Percentiles rank a stretch among this genome's conserved stretches.
Conservation (phyloP, 352 stramenopile species). For the Globisporangium radiosum region DNA sequence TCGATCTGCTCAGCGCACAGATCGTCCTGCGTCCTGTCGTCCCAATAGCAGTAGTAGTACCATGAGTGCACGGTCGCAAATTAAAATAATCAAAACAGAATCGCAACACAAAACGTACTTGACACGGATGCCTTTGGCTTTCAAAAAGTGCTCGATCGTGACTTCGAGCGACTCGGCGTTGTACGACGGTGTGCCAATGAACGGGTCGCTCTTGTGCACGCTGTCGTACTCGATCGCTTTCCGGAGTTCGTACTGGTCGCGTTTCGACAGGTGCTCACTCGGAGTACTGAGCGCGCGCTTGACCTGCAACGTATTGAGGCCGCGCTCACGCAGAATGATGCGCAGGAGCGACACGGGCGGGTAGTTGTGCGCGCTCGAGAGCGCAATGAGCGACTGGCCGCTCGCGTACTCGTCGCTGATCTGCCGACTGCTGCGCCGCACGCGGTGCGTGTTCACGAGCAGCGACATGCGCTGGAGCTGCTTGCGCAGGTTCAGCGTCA, state of each 20-base stretch:
- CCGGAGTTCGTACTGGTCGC: slow-evolving; percentile 63
- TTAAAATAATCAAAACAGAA: not conserved
- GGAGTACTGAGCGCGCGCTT: slow-evolving; percentile 55
- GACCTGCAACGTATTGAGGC: slow-evolving; percentile 51
- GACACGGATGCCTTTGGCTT: slow-evolving; percentile 63
- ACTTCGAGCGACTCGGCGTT: slow-evolving; percentile 67
- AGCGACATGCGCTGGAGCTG: slow-evolving; percentile 82
- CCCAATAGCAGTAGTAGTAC: no score
- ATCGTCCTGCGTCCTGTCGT: slow-evolving; percentile 55
- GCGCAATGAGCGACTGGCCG: slow-evolving; percentile 70
- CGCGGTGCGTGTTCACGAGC: slow-evolving; percentile 80
- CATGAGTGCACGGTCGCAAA: not conserved
- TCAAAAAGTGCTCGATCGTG: slow-evolving; percentile 70
- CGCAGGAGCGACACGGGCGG: slow-evolving; percentile 79
- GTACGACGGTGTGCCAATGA: slow-evolving; percentile 65
- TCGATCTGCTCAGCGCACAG: slow-evolving; percentile 56
- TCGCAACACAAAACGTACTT: slow-evolving; percentile 33
- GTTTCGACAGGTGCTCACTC: slow-evolving; percentile 42
- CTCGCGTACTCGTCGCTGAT: slow-evolving; percentile 70
- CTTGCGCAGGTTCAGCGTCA: slow-evolving; percentile 84
- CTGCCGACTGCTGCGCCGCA: slow-evolving; percentile 44
- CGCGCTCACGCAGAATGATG: slow-evolving; percentile 64
- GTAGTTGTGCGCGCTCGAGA: slow-evolving; percentile 74
- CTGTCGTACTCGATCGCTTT: slow-evolving; percentile 75
- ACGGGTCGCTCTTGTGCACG: slow-evolving; percentile 79